These are phyloP conservation scores for Chernovozyma sophiae-reginae DNA, from an alignment of 1,139 yeast genomes.

Conservation along the genomic window DNA sequence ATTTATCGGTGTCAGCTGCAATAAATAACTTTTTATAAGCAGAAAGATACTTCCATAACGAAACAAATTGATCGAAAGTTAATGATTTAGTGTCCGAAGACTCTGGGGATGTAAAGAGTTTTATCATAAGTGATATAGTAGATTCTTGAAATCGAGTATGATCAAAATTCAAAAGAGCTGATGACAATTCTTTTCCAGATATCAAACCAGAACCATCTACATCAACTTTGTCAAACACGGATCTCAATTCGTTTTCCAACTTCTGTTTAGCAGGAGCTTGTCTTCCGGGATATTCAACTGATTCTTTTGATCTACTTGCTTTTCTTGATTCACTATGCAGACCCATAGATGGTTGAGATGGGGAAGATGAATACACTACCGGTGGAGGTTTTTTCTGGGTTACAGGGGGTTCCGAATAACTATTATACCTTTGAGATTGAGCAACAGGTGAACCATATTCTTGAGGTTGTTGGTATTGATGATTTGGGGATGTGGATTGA, in stretches of 20 bases:
- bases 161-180: constrained; percentile 63
- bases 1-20: constrained; percentile 57
- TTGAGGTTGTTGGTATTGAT: constrained; percentile 10
- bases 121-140: constrained; percentile 62
- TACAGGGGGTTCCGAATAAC: neutral
- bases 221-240: constrained; percentile 56
- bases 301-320: constrained; percentile 13
- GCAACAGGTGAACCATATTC: constrained; percentile 10
- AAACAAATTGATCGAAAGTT: constrained; percentile 65
- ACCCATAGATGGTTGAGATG: constrained; percentile 1
- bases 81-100: constrained; percentile 32
- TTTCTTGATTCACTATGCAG: constrained; percentile 1
- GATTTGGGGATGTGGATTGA: constrained; percentile 12
- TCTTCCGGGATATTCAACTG: constrained; percentile 9
- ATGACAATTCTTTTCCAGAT: constrained; percentile 55
- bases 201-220: constrained; percentile 51
- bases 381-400: constrained; percentile 4
- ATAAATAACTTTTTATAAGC: constrained; percentile 68
- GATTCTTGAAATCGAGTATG: constrained; percentile 60
- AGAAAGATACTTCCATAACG: constrained; percentile 68
- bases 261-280: constrained; percentile 26
- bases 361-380: neutral
- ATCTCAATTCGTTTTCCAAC: constrained; percentile 47
- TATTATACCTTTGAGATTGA: constrained; percentile 2
- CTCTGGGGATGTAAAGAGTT: constrained; percentile 50